Conservation (phyloP, 805 yeast species). For the Wickerhamia fluorescens region DNA sequence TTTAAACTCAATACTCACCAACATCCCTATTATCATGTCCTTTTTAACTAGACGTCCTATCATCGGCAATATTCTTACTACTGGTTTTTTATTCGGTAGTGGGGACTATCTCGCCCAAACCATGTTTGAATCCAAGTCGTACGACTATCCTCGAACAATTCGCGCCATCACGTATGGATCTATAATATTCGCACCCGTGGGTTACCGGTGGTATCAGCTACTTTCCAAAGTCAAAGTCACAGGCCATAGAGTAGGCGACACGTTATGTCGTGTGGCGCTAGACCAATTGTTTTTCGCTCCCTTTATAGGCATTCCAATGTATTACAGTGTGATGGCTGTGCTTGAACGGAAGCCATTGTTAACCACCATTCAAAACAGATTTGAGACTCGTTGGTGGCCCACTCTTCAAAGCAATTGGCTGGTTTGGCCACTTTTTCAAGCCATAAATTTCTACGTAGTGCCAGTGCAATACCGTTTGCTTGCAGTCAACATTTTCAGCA, state of each 20-base stretch:
- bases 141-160: conserved; percentile 48
- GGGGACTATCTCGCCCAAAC: conserved; percentile 75
- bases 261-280: conserved; percentile 43
- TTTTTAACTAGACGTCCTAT: conserved; percentile 34
- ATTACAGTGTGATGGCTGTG: conserved; percentile 58
- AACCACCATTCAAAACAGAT: conserved; percentile 33
- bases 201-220: conserved; percentile 60
- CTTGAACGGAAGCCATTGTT: conserved; percentile 48
- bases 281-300: conserved; percentile 83
- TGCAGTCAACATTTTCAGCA: conserved; percentile 62
- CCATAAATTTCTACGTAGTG: conserved; percentile 64
- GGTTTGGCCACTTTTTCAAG: conserved; percentile 88
- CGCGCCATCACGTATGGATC: conserved; percentile 71
- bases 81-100: conserved; percentile 56
- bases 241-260: conserved; percentile 8
- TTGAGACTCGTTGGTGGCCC: conserved; percentile 50
- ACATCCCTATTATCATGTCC: too few species aligned
- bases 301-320: conserved; percentile 59
- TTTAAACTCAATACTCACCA: too few species aligned
- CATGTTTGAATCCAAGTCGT: conserved; percentile 27
- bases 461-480: conserved; percentile 67
- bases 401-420: conserved; percentile 73
- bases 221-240: conserved; percentile 15
- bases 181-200: conserved; percentile 67
- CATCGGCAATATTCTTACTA: conserved; percentile 39